phyloP scores from a whole-genome alignment of 2,329 filamentous ascomycete species.

The Ophiocordyceps camponoti-saundersi region DNA sequence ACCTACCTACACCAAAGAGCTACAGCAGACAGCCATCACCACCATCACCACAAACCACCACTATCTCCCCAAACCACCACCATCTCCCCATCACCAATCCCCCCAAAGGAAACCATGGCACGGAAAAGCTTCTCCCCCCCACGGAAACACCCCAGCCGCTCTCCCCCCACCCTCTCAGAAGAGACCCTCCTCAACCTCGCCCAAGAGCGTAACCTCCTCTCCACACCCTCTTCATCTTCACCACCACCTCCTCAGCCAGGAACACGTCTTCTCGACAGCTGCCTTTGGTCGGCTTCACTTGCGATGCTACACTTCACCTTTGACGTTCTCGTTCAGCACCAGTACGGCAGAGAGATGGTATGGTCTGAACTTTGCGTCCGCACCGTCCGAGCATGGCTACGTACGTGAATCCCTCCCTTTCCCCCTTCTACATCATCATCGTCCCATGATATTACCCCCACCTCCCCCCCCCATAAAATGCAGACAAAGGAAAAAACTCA shows the following conservation, averaged over 20 bases:
- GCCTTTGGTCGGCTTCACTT: slow-evolving; percentile 44
- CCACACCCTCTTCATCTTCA: no score
- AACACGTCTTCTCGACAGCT: slow-evolving; percentile 35
- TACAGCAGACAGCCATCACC: neutral
- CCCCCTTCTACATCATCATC: no score
- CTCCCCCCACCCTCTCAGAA: no score
- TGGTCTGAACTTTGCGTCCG: slow-evolving; percentile 18
- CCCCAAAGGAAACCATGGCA: neutral
- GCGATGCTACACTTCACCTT: slow-evolving; percentile 61
- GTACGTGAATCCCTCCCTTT: neutral
- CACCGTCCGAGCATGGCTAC: neutral
- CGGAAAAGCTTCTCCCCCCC: neutral
- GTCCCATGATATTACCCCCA: no score
- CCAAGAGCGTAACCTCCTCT: neutral
- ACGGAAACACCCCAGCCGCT: neutral
- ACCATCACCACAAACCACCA: slow-evolving; percentile 12
- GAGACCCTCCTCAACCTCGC: neutral
- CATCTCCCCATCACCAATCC: neutral
- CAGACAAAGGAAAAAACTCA: neutral
- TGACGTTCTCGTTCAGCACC: slow-evolving; percentile 62
- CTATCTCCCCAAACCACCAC: no score
- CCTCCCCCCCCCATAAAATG: neutral
- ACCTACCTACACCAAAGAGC: no score
- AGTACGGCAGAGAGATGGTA: slow-evolving; percentile 52
- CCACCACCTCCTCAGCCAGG: slow-evolving; percentile 17